These are phyloP conservation scores for Gnomoniopsis sp. DNA, from an alignment of 2,329 filamentous ascomycete species.

Conservation along the genomic window DNA sequence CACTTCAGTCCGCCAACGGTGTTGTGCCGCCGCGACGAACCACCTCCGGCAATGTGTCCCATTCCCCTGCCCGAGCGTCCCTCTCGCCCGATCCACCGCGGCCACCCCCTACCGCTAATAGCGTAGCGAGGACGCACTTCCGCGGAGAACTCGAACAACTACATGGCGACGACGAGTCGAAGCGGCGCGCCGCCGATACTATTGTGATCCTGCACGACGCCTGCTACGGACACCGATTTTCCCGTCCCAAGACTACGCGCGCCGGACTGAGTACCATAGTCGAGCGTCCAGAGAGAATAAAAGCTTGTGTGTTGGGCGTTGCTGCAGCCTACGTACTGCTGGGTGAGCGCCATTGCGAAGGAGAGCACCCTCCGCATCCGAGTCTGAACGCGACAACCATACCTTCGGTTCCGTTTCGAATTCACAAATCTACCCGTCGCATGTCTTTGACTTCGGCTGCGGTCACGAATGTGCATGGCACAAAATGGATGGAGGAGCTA, in stretches of 20 bases:
- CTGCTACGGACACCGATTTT: conserved; percentile 91
- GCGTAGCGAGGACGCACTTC: conserved; percentile 67
- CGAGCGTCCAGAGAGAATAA: conserved; percentile 87
- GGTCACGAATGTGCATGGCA: conserved; percentile 88
- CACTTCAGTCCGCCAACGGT: conserved; percentile 48
- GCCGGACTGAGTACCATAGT: conserved; percentile 75
- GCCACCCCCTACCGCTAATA: conserved; percentile 43
- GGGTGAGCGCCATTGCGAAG: conserved; percentile 73
- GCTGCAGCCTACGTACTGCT: conserved; percentile 88
- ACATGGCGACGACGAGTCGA: conserved; percentile 39
- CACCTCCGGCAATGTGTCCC: conserved; percentile 44
- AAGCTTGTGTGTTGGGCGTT: conserved; percentile 77
- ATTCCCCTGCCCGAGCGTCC: conserved; percentile 35
- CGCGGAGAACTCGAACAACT: conserved; percentile 65
- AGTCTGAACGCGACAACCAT: conserved; percentile 51
- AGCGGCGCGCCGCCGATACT: conserved; percentile 50
- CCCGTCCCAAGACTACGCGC: conserved; percentile 74
- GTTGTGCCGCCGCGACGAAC: conserved; percentile 43
- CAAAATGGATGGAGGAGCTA: conserved; percentile 90
- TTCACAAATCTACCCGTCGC: conserved; percentile 73
- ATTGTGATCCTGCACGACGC: conserved; percentile 87
- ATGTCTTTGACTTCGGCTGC: conserved; percentile 70
- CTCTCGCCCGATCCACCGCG: conserved; percentile 33
- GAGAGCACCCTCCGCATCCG: conserved; percentile 64
- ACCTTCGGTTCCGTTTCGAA: conserved; percentile 71